These are phyloP conservation scores for Magnaporthales sp. DNA, from an alignment of 2,329 filamentous ascomycete genomes.

Conservation along the genomic window DNA sequence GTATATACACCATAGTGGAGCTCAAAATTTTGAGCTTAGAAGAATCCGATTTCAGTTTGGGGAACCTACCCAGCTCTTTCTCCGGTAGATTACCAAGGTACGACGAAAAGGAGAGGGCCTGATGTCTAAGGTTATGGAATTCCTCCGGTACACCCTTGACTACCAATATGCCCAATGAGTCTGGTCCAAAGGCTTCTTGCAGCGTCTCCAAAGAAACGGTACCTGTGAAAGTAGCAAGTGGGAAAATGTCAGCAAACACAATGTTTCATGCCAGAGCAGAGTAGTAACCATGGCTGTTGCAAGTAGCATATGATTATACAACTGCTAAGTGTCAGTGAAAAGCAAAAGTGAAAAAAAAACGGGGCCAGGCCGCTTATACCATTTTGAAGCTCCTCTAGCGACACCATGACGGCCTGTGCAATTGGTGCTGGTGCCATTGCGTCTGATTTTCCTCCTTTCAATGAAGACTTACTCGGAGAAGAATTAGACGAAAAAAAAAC, in stretches of 20 bases:
- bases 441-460: slow-evolving; percentile 26
- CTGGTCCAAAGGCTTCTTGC: slow-evolving; percentile 77
- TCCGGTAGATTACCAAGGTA: slow-evolving; percentile 76
- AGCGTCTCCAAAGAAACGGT: slow-evolving; percentile 60
- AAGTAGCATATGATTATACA: background rate
- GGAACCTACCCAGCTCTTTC: slow-evolving; percentile 55
- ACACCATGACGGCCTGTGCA: slow-evolving; percentile 51
- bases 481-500: background rate
- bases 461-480: background rate
- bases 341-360: background rate
- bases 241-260: background rate
- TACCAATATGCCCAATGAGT: slow-evolving; percentile 86
- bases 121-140: slow-evolving; percentile 63
- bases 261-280: background rate
- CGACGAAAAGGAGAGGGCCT: slow-evolving; percentile 76
- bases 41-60: background rate
- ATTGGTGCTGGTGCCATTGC: slow-evolving; percentile 16
- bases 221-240: slow-evolving; percentile 31
- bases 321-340: background rate
- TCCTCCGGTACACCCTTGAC: slow-evolving; percentile 72
- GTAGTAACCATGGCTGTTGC: background rate
- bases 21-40: background rate
- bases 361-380: slow-evolving; percentile 25
- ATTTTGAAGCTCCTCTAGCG: slow-evolving; percentile 49
- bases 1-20: background rate